Evolutionary conservation across 2,329 filamentous ascomycete genomes (phyloP).

Genomic region (Aspergillus sclerotialis): DNA sequence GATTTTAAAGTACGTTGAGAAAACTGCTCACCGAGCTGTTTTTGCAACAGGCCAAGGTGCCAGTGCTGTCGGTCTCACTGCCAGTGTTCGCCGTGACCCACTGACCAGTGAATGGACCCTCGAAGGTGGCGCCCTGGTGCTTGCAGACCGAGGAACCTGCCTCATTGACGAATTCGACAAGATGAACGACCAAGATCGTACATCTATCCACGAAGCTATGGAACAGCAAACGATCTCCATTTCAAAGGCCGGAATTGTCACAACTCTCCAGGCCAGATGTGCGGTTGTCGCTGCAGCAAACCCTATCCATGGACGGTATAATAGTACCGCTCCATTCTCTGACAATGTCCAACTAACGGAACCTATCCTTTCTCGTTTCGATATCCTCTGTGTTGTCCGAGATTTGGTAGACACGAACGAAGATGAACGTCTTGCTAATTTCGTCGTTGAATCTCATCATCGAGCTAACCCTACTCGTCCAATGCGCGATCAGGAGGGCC

Average conservation of each 20-base stretch:
- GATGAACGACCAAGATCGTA: constrained; percentile 99
- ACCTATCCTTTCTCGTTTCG: constrained; percentile 95
- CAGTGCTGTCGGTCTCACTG: constrained; percentile 93
- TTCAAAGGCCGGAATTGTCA: constrained; percentile 96
- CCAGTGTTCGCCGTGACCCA: constrained; percentile 89
- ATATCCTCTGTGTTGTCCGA: constrained; percentile 91
- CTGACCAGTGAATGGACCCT: constrained; percentile 96
- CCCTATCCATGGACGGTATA: constrained; percentile 92
- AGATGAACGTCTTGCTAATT: constrained; percentile 86
- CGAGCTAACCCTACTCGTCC: constrained; percentile 70
- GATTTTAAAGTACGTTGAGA: constrained; percentile 94
- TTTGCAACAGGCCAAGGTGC: constrained; percentile 97
- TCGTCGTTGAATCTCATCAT: constrained; percentile 91
- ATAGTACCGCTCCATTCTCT: constrained; percentile 90
- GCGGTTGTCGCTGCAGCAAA: constrained; percentile 96
- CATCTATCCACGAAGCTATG: constrained; percentile 99
- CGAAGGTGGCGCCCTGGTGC: constrained; percentile 88
- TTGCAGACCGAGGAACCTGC: constrained; percentile 90
- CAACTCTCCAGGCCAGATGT: constrained; percentile 89
- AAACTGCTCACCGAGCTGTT: constrained; percentile 91
- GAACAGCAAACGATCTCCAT: constrained; percentile 99
- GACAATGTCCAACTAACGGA: constrained; percentile 96
- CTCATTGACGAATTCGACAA: constrained; percentile 99
- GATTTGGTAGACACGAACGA: constrained; percentile 90
- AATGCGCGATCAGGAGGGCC: constrained; percentile 37